phyloP scores from a whole-genome alignment of 192 early-diverging fungal genomes.

The Chytriomyces hyalinus region DNA sequence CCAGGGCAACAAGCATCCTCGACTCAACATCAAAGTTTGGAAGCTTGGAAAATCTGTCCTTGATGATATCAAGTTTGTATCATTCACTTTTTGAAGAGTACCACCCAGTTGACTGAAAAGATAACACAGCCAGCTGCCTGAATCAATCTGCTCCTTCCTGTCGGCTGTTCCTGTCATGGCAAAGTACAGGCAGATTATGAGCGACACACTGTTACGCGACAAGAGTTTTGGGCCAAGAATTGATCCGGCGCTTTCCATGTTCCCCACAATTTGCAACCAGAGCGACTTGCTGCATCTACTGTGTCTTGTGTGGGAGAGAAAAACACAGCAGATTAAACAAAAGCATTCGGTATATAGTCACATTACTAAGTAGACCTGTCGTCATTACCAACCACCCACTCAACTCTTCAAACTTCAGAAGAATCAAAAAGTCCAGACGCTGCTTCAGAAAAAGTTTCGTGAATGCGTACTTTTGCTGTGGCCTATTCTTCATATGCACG shows the following conservation, averaged over 20 bases:
- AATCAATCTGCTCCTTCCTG: constrained; percentile 45
- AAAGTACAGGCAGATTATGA: constrained; percentile 51
- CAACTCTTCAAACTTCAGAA: constrained; percentile 9
- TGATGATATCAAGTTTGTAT: constrained; percentile 49
- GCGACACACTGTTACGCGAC: constrained; percentile 39
- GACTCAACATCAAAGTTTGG: constrained; percentile 52
- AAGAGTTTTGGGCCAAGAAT: constrained; percentile 16
- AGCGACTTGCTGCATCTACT: constrained; percentile 50
- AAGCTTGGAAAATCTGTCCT: constrained; percentile 47
- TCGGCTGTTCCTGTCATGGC: constrained; percentile 46
- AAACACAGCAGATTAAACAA: constrained; percentile 30
- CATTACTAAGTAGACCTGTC: background rate
- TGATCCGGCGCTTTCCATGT: constrained; percentile 46
- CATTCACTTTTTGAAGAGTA: background rate
- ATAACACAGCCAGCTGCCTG: constrained; percentile 48
- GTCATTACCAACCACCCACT: background rate
- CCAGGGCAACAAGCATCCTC: constrained; percentile 39
- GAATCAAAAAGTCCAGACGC: constrained; percentile 17
- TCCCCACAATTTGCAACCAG: constrained; percentile 48
- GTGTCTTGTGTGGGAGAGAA: constrained; percentile 47
- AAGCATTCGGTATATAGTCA: constrained; percentile 37
- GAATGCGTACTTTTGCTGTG: constrained; percentile 43
- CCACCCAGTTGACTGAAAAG: too few species aligned
- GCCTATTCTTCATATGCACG: constrained; percentile 48
- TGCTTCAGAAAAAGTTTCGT: constrained; percentile 36